Evolutionary conservation across 208 protist genomes (phyloP), one percentile per base, ranked within the genome.

Genomic region (Trypanosoma vivax): DNA sequence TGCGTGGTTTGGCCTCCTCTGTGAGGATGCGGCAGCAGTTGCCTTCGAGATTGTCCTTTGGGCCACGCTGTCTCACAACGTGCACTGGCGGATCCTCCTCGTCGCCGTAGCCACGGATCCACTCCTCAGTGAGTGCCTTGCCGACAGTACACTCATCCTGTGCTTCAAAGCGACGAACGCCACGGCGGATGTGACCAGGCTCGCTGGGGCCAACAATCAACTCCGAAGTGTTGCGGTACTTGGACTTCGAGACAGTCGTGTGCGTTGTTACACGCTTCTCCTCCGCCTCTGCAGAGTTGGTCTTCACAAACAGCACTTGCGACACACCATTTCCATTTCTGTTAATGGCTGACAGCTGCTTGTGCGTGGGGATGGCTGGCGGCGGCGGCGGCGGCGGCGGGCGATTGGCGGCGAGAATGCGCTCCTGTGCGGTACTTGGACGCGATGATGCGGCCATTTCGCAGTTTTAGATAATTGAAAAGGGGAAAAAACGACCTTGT

Each of bases 101-200:
- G 21, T 60, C 61, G 9, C 47, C 56, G 13, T 53, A 60, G 66
- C 80, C 83, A 38, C 74, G 54, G 54, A 76, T 65, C 58, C 58
- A 85, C 51, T 83, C 79, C 42, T 92, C 84, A 14, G 74, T 85
- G 23, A 92, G 70, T 52, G 87, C 82, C 37, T 56, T 29, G 47
- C 63, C 77, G 23, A 92, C 84, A 1, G 45, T 69, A 47, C 76
- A 77, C 18, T 58, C 50, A 49, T 88, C 62, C 9, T 55, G 35
- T n/a, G 66, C 55, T 9, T 76, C 65, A 53, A 72, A 79, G 68
- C 79, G 84, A 40, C 84, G 84, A 34, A 87, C 65, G 35, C 84
- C 81, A 19, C 55, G 68, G 39, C 43, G 64, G 31, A 75, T 29
- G 46, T 73, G 69, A 45, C 74, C 74, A n/a, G 84, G 75, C 39